These are phyloP conservation scores for Citrus medica DNA, from an alignment of 345 rosid species.

Conservation along the genomic window DNA sequence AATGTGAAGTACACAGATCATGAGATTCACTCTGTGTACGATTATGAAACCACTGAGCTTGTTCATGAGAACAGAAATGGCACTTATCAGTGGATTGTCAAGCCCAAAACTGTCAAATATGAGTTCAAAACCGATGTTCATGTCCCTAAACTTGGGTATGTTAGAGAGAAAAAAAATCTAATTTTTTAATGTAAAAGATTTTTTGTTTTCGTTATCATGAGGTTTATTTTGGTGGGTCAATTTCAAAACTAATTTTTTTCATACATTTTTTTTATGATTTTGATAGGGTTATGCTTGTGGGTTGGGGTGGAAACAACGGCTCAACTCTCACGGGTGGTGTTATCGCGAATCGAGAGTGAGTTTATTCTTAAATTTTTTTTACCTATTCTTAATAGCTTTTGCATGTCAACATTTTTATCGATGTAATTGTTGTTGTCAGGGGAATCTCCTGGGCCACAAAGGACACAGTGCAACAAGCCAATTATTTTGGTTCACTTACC, in stretches of 20 bases:
- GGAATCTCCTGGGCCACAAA: slow-evolving; percentile 99
- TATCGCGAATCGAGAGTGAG: slow-evolving; percentile 91
- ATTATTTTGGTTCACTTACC: slow-evolving; percentile 93
- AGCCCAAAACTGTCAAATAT: slow-evolving; percentile 83
- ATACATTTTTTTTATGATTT: background rate
- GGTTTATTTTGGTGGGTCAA: background rate
- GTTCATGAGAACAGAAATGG: slow-evolving; percentile 84
- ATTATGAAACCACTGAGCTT: slow-evolving; percentile 91
- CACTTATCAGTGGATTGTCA: slow-evolving; percentile 77
- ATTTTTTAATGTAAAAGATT: background rate
- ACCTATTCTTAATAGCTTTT: background rate
- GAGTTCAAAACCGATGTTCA: slow-evolving; percentile 75
- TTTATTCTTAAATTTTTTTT: background rate
- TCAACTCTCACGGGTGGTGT: slow-evolving; percentile 88
- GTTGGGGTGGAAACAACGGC: slow-evolving; percentile 99
- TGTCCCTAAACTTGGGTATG: slow-evolving; percentile 91
- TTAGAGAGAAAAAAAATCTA: background rate
- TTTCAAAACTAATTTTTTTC: background rate
- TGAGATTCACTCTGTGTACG: slow-evolving; percentile 84
- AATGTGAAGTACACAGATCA: slow-evolving; percentile 78
- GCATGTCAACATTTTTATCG: background rate
- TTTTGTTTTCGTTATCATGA: background rate
- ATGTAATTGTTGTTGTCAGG: slow-evolving; percentile 32
- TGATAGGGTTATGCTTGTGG: slow-evolving; percentile 90
- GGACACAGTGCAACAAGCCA: slow-evolving; percentile 95